These are phyloP conservation scores for Aspergillus sp. DNA, from an alignment of 2,329 filamentous ascomycete species.

Conservation along the genomic window DNA sequence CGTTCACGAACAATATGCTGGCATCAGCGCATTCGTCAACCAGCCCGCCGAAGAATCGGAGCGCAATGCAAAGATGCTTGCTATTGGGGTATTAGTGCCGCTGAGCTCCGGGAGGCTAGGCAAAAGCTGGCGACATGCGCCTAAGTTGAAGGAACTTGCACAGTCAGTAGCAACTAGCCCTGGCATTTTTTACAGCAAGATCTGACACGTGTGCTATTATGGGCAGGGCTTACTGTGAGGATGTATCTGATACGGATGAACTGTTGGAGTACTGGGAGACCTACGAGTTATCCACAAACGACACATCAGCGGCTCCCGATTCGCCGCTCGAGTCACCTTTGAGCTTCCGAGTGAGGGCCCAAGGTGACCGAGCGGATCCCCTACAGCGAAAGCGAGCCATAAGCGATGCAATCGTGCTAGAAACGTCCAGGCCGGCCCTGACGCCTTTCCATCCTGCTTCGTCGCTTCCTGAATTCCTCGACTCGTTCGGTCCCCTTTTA, in stretches of 20 bases:
- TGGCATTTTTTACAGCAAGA: neutral
- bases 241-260: constrained; percentile 61
- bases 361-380: constrained; percentile 43
- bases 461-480: constrained; percentile 73
- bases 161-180: constrained; percentile 49
- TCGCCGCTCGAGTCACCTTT: constrained; percentile 56
- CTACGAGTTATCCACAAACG: constrained; percentile 37
- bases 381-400: constrained; percentile 38
- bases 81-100: constrained; percentile 84
- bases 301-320: constrained; percentile 39
- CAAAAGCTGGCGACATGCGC: constrained; percentile 84
- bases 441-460: constrained; percentile 82
- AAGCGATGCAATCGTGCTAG: constrained; percentile 43
- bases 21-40: constrained; percentile 89
- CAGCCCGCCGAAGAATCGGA: constrained; percentile 73
- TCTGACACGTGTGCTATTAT: constrained; percentile 15
- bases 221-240: constrained; percentile 57
- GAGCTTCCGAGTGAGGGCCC: constrained; percentile 52
- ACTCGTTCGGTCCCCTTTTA: constrained; percentile 84
- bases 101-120: constrained; percentile 82
- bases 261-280: constrained; percentile 80
- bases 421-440: constrained; percentile 57
- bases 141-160: constrained; percentile 71
- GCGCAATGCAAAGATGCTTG: constrained; percentile 88
- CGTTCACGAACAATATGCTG: constrained; percentile 78